Evolutionary conservation across 2,329 filamentous ascomycete species (phyloP).

Genomic region (Colletotrichum eleusines): DNA sequence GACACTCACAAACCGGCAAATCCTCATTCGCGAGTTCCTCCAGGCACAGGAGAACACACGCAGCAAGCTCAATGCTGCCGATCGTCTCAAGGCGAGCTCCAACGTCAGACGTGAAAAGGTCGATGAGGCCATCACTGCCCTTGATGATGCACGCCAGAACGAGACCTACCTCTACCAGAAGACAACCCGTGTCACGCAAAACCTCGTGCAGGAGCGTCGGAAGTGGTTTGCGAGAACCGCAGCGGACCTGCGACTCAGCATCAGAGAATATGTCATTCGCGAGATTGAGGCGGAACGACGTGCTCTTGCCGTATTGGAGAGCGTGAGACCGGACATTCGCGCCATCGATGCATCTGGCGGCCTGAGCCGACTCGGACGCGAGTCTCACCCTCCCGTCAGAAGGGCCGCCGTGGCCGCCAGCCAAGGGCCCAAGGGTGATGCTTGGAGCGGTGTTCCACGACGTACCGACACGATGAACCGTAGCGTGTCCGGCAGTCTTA

Average conservation of each 20-base stretch:
- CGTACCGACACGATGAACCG: slow-evolving; percentile 82
- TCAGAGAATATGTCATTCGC: slow-evolving; percentile 92
- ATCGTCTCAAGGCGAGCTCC: slow-evolving; percentile 87
- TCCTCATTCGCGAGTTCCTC: slow-evolving; percentile 90
- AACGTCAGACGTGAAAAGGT: slow-evolving; percentile 95
- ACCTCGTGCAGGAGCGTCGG: slow-evolving; percentile 88
- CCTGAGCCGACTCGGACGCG: slow-evolving; percentile 88
- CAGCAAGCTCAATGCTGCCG: slow-evolving; percentile 85
- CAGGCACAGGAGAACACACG: slow-evolving; percentile 90
- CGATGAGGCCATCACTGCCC: slow-evolving; percentile 91
- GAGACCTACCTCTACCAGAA: slow-evolving; percentile 88
- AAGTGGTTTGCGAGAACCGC: slow-evolving; percentile 92
- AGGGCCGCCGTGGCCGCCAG: slow-evolving; percentile 84
- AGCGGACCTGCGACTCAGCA: slow-evolving; percentile 82
- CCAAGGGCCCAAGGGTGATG: slow-evolving; percentile 97
- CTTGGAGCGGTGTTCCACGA: slow-evolving; percentile 94
- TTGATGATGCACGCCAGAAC: slow-evolving; percentile 87
- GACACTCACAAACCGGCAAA: slow-evolving; percentile 96
- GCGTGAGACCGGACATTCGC: slow-evolving; percentile 90
- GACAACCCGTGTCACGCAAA: slow-evolving; percentile 88
- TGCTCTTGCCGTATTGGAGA: slow-evolving; percentile 92
- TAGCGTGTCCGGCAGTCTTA: slow-evolving; percentile 80
- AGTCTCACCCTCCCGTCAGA: slow-evolving; percentile 81
- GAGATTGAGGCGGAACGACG: slow-evolving; percentile 96
- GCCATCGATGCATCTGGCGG: slow-evolving; percentile 93